Evolutionary conservation across 306 rosid species (phyloP), one percentile per base, ranked within the genome.

Genomic region (Notholithocarpus densiflorus): DNA sequence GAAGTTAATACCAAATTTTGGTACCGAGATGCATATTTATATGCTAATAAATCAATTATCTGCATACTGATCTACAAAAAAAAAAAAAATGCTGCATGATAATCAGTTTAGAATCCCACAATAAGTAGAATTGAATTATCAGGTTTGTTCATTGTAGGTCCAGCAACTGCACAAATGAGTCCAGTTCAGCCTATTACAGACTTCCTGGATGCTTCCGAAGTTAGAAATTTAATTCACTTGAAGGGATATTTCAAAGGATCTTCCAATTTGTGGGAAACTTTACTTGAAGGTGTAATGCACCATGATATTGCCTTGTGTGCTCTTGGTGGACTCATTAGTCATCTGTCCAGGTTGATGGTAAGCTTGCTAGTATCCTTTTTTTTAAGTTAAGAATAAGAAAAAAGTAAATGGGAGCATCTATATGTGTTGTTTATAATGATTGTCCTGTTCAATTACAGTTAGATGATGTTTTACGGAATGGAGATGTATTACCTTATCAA

Each of bases 321-420:
- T 51, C 94, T 95, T 66, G 93, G 93, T 54, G 95, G 90, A 75
- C 87, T 95, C 84, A 88, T 90, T 79, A 80, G 81, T 89, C 98
- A 92, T 85, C 91, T 95, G 20, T 87, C 91, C 70, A 90, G 98
- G 79, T 75, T 92, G 89, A 92, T 91, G 98, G 98, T 95, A 89
- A 82, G 81, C 75, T 82, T 78, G 69, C 72, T 60, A 68, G 59
- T 68, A 76, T 73, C 24, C 66, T 71, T 71, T 70, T 61, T 27
- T 32, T 62, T 9, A 64, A 19, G 43, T 5, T 83, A 60, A 75
- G 48, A 34, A 7, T 66, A 34, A 8, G 72, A n/a, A n/a, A 32
- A 66, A 34, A 7, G 55, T 77, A 23, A 23, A 56, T 24, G 3
- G 18, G 64, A 71, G 69, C 34, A 64, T 48, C 24, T 75, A 62